Percentiles rank a stretch among this genome's conserved stretches.
Evolutionary conservation across 768 basidiomycete species (phyloP).

Genomic region (Amanita pallidorosea): DNA sequence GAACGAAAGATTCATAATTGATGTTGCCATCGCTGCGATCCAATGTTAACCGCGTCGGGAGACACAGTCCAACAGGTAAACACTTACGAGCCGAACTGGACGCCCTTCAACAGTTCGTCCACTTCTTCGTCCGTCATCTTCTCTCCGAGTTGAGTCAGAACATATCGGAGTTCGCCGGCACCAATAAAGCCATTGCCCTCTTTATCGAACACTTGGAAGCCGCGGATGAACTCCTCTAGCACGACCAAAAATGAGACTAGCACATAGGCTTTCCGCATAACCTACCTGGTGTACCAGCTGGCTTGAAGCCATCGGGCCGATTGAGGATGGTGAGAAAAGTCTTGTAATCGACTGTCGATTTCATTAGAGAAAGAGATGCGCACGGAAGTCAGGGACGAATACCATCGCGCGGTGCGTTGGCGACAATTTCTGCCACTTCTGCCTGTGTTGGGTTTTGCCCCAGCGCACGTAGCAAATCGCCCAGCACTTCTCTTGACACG

Average conservation of each 20-base stretch:
- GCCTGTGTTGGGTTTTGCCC: slow-evolving; percentile 99
- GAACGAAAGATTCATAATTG: slow-evolving; percentile 95
- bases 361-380: neutral
- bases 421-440: slow-evolving; percentile 82
- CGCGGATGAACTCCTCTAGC: slow-evolving; percentile 96
- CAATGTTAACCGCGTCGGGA: neutral
- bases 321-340: slow-evolving; percentile 87
- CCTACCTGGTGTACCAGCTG: slow-evolving; percentile 86
- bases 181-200: slow-evolving; percentile 89
- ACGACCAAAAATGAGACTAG: slow-evolving; percentile 1
- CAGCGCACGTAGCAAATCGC: slow-evolving; percentile 86
- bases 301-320: slow-evolving; percentile 93
- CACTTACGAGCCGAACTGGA: slow-evolving; percentile 79
- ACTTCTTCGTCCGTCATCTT: slow-evolving; percentile 98
- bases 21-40: slow-evolving; percentile 80
- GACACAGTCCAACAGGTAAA: slow-evolving; percentile 5
- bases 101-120: slow-evolving; percentile 93
- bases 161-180: slow-evolving; percentile 85
- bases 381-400: slow-evolving; percentile 6
- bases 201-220: slow-evolving; percentile 98
- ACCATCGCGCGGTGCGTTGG: slow-evolving; percentile 70
- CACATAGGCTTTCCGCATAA: neutral
- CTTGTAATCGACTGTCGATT: slow-evolving; percentile 73
- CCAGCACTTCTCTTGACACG: slow-evolving; percentile 79
- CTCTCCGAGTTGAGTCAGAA: slow-evolving; percentile 93